Evolutionary conservation across 2,329 filamentous ascomycete species (phyloP), one percentile per base, ranked within the genome.

Genomic region (Tolypocladium inflatum): DNA sequence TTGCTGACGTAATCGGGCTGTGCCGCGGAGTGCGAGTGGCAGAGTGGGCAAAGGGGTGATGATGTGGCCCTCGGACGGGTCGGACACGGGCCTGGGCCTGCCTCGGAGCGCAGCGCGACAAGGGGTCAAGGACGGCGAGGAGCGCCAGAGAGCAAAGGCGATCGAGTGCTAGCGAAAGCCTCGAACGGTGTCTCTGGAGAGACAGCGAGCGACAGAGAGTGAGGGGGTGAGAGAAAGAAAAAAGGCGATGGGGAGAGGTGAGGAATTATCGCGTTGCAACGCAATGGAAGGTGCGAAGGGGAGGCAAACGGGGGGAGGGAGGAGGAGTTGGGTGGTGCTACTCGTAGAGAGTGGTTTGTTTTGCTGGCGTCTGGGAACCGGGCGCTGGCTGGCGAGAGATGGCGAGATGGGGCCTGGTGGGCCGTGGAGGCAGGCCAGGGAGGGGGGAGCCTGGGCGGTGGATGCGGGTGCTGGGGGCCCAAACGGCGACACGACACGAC

Each of bases 91-190:
- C 35, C 35, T 33, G 35, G 55, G 41, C 54, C 48, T 55, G 48
- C 38, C 38, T 41, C 59, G 55, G 58, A 58, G 54, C 43, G 35
- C 59, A 54, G 37, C 51, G 58, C 50, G 56, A 57, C 54, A 53
- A 60, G 42, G 56, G 56, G 41, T 50, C 54, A 38, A 21, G 26
- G 13, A 26, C 50, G 48, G 37, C 33, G 50, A 7, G 41, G 21
- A 33, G 52, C 33, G 59, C 54, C 39, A 55, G 38, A 57, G 53
- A 54, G 58, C 56, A 59, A 58, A 57, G 54, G 60, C 59, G 63
- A 68, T 69, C 77, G 76, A 81, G 73, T 71, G 73, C 78, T 80
- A 81, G 69, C 70, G 61, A 80, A 76, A 76, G 74, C 71, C 73
- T 76, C 74, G 73, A 73, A 59, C 60, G 60, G 65, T 60, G 63